Evolutionary conservation across 2,329 filamentous ascomycete genomes (phyloP).

Genomic region (Malbranchea zuffiana): DNA sequence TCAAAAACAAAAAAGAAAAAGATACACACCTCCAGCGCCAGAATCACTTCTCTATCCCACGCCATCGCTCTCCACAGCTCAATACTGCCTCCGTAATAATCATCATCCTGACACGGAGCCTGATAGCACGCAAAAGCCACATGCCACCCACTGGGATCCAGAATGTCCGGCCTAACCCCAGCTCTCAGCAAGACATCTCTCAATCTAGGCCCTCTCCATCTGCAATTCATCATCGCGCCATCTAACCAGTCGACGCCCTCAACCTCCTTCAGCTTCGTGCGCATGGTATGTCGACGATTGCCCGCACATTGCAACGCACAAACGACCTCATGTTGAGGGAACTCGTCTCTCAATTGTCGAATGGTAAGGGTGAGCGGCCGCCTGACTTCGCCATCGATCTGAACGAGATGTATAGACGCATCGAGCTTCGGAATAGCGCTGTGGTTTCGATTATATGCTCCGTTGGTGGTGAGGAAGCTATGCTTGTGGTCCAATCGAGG

Average conservation of each 20-base stretch:
- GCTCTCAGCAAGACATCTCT: slow-evolving; percentile 42
- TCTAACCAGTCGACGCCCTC: slow-evolving; percentile 51
- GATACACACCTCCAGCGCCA: slow-evolving; percentile 37
- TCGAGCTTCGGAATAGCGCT: slow-evolving; percentile 42
- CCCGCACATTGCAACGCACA: slow-evolving; percentile 51
- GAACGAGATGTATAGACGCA: slow-evolving; percentile 33
- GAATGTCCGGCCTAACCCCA: slow-evolving; percentile 26
- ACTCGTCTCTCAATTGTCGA: slow-evolving; percentile 36
- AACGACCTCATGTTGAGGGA: slow-evolving; percentile 45
- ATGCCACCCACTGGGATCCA: slow-evolving; percentile 28
- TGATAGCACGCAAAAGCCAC: slow-evolving; percentile 48
- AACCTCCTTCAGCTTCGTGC: slow-evolving; percentile 48
- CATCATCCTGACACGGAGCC: slow-evolving; percentile 44
- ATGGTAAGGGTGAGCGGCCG: slow-evolving; percentile 38
- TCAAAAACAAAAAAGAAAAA: not conserved
- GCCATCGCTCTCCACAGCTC: slow-evolving; percentile 38
- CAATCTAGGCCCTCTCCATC: slow-evolving; percentile 45
- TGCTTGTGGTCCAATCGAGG: not conserved
- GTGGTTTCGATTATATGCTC: slow-evolving; percentile 49
- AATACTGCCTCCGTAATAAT: slow-evolving; percentile 49
- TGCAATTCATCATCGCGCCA: slow-evolving; percentile 51
- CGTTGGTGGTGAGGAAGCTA: slow-evolving; percentile 42
- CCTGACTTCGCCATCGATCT: slow-evolving; percentile 41
- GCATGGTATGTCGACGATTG: slow-evolving; percentile 51
- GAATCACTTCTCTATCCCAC: slow-evolving; percentile 36